phyloP scores from a whole-genome alignment of 192 early-diverging fungal species.

The Umbelopsis vinacea region DNA sequence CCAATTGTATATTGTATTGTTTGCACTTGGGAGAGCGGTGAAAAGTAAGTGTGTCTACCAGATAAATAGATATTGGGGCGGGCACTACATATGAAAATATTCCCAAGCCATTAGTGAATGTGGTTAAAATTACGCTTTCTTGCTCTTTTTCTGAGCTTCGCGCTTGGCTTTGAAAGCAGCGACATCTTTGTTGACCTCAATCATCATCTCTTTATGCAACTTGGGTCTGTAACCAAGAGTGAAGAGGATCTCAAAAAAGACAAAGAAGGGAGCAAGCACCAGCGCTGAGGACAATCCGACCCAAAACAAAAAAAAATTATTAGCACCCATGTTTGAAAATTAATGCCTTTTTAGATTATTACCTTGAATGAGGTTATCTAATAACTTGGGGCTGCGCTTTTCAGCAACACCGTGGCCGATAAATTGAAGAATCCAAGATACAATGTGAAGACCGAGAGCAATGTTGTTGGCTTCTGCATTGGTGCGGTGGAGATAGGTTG shows the following conservation, averaged over 20 bases:
- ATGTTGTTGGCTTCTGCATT: slow-evolving; percentile 55
- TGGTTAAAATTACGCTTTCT: background rate
- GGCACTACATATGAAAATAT: background rate
- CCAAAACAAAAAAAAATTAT: background rate
- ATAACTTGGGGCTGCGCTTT: slow-evolving; percentile 82
- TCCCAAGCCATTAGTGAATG: background rate
- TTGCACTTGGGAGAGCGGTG: no score
- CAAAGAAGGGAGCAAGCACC: slow-evolving; percentile 94
- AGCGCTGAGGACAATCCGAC: slow-evolving; percentile 66
- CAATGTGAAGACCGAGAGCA: slow-evolving; percentile 65
- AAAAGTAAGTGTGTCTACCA: no score
- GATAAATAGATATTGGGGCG: no score
- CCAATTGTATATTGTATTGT: no score
- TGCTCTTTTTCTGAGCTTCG: slow-evolving; percentile 9
- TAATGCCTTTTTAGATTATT: slow-evolving; percentile 16
- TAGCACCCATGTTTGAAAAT: background rate
- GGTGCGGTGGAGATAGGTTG: slow-evolving; percentile 61
- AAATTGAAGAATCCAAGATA: slow-evolving; percentile 89
- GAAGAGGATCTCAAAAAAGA: slow-evolving; percentile 87
- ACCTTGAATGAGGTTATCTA: slow-evolving; percentile 88
- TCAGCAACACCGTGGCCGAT: slow-evolving; percentile 89
- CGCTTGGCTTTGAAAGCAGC: slow-evolving; percentile 50
- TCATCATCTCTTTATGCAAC: slow-evolving; percentile 65
- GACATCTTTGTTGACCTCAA: slow-evolving; percentile 58
- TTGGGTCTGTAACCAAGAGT: slow-evolving; percentile 77